Percentiles rank a stretch among this genome's conserved stretches.
phyloP scores from a whole-genome alignment of 2,329 filamentous ascomycete genomes.

The Monilinia laxa region DNA sequence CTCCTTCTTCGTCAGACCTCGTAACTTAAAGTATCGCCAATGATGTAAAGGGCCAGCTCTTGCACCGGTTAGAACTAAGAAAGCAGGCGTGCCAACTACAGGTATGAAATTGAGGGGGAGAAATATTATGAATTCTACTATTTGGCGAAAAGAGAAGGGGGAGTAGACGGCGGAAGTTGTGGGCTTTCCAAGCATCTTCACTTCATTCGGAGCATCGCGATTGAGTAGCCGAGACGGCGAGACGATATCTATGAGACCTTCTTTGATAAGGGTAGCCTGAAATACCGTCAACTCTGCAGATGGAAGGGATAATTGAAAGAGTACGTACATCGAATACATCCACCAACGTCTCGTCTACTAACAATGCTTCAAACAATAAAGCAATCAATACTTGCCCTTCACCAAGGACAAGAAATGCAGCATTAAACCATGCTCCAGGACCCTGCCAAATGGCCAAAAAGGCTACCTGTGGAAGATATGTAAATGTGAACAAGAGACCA shows the following conservation, averaged over 20 bases:
- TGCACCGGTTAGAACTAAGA: constrained; percentile 84
- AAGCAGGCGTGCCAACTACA: constrained; percentile 77
- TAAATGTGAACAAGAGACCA: constrained; percentile 80
- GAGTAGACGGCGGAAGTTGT: constrained; percentile 75
- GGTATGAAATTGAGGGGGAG: constrained; percentile 87
- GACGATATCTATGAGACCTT: constrained; percentile 68
- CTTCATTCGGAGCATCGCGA: constrained; percentile 66
- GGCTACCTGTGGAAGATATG: constrained; percentile 85
- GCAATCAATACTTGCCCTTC: constrained; percentile 50
- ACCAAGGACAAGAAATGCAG: constrained; percentile 81
- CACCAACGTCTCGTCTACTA: constrained; percentile 75
- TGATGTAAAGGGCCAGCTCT: constrained; percentile 85
- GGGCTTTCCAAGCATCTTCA: constrained; percentile 80
- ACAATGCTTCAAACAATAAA: constrained; percentile 72
- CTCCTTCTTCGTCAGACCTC: constrained; percentile 71
- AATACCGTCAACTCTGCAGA: background rate
- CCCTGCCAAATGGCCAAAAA: constrained; percentile 90
- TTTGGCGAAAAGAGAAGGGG: constrained; percentile 89
- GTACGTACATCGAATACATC: constrained; percentile 73
- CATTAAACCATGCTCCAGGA: constrained; percentile 84
- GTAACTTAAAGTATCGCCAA: constrained; percentile 84
- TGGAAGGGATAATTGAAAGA: background rate
- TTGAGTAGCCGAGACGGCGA: constrained; percentile 64
- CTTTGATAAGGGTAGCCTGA: constrained; percentile 68
- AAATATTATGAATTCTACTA: constrained; percentile 76